Evolutionary conservation across 768 basidiomycete species (phyloP), one percentile per base, ranked within the genome.

Genomic region (Udeniomyces megalosporus): DNA sequence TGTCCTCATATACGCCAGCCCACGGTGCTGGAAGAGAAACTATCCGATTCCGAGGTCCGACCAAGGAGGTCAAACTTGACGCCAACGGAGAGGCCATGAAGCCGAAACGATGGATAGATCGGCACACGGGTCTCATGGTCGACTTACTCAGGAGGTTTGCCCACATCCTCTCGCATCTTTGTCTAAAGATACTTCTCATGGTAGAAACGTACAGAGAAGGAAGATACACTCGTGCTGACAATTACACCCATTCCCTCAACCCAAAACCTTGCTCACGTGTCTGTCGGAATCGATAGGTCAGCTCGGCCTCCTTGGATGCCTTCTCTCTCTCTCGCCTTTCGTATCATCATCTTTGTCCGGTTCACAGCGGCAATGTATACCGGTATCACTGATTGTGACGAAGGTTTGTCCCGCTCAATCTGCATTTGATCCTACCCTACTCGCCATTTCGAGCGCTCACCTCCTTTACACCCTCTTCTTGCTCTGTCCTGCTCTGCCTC

Each of bases 321-420:
- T 51, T 80, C 82, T 66, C 85, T 91, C 69, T 84, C 83, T 38
- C 76, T 86, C 6, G 95, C 91, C 4, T 76, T 96, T 64, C 82
- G 92, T 52, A 79, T 95, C 45, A 71, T 96, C 45, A 75, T 95
- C 54, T 78, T 97, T 17, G 70, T 95, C 20, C 81, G 95, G 22
- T 79, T 91, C 32, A 75, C 81, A 28, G 83, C 80, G 0, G 95
- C 91, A 2, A 96, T 99, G 91, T 97, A 97, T 71, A 81, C 86
- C 14, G 89, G 89, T 67, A 87, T 93, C 60, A 82, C 84, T 69
- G 95, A 97, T 71, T 97, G 95, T 66, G 95, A 99, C 70, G 95
- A 99, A 81, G 91, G 93, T 90, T 58, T 68, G 12, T 48, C 22
- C 44, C n/a, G n/a, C n/a, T n/a, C n/a, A n/a, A 12, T 67, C 11